These are phyloP conservation scores for Spergularia azorica DNA, from an alignment of 179 eudicot genomes.

Conservation along the genomic window DNA sequence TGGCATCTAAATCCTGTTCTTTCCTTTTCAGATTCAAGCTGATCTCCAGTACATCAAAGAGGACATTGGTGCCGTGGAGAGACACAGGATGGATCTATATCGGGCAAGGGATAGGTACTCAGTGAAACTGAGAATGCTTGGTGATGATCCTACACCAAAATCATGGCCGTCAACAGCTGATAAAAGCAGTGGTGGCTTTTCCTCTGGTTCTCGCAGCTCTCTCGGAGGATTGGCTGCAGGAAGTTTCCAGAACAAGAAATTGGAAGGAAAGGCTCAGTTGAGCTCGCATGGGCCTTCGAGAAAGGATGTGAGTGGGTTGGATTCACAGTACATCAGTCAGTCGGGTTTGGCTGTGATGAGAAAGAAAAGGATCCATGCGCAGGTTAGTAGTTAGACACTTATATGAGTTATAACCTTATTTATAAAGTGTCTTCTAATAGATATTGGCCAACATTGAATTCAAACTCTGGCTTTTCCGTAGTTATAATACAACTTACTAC, in stretches of 20 bases:
- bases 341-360: constrained; percentile 73
- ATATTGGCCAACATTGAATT: neutral
- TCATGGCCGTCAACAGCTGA: constrained; percentile 48
- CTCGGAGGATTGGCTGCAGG: constrained; percentile 51
- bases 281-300: constrained; percentile 48
- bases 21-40: constrained; percentile 56
- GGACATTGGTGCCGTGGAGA: constrained; percentile 71
- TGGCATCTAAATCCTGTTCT: constrained; percentile 14
- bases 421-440: neutral
- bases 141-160: constrained; percentile 50
- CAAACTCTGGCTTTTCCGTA: neutral
- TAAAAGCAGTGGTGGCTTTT: constrained; percentile 44
- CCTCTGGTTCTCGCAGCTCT: constrained; percentile 52
- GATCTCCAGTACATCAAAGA: constrained; percentile 79
- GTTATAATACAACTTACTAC: too few species aligned
- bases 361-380: constrained; percentile 79
- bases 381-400: constrained; percentile 46
- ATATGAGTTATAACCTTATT: neutral
- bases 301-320: constrained; percentile 53
- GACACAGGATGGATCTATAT: constrained; percentile 65
- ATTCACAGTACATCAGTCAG: constrained; percentile 64
- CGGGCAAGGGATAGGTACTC: constrained; percentile 71
- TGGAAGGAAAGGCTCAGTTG: constrained; percentile 54
- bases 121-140: constrained; percentile 56
- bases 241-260: constrained; percentile 56